These are phyloP conservation scores for Fusarium illudens DNA, from an alignment of 2,329 filamentous ascomycete genomes.

Conservation along the genomic window DNA sequence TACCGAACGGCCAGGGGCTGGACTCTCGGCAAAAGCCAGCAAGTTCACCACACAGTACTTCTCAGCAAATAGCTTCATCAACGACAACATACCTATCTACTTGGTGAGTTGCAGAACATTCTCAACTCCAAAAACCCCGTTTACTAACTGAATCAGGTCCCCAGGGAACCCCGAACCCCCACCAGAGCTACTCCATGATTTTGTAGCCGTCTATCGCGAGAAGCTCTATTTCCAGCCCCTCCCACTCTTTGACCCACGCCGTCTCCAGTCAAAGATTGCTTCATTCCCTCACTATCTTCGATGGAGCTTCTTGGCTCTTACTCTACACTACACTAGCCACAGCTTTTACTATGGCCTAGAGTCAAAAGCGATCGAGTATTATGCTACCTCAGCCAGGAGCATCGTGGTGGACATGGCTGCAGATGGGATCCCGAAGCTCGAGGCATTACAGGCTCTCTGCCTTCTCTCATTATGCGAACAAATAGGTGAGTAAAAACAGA, in stretches of 20 bases:
- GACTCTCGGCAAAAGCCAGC: background rate
- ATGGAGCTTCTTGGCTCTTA: constrained; percentile 32
- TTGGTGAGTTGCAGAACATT: background rate
- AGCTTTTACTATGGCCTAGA: constrained; percentile 28
- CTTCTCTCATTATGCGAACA: constrained; percentile 34
- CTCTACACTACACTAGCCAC: constrained; percentile 15
- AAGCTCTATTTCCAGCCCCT: constrained; percentile 33
- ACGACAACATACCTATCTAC: constrained; percentile 1
- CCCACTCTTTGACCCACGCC: constrained; percentile 15
- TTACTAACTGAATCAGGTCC: constrained; percentile 1
- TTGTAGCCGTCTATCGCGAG: constrained; percentile 22
- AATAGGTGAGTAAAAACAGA: constrained; percentile 3
- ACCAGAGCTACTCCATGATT: constrained; percentile 1
- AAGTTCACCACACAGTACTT: background rate
- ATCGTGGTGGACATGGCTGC: constrained; percentile 30
- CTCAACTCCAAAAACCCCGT: rapidly evolving
- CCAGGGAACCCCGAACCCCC: constrained; percentile 26
- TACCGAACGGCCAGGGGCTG: background rate
- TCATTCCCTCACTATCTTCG: constrained; percentile 31
- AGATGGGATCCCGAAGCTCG: constrained; percentile 13
- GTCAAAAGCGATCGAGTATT: constrained; percentile 35
- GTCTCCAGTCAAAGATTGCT: constrained; percentile 8
- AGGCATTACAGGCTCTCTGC: constrained; percentile 32
- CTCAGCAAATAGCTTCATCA: constrained; percentile 15
- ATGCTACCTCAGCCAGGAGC: constrained; percentile 23